Evolutionary conservation across 371 early-diverging fungal genomes (phyloP).

Genomic region (Mucor sp.): DNA sequence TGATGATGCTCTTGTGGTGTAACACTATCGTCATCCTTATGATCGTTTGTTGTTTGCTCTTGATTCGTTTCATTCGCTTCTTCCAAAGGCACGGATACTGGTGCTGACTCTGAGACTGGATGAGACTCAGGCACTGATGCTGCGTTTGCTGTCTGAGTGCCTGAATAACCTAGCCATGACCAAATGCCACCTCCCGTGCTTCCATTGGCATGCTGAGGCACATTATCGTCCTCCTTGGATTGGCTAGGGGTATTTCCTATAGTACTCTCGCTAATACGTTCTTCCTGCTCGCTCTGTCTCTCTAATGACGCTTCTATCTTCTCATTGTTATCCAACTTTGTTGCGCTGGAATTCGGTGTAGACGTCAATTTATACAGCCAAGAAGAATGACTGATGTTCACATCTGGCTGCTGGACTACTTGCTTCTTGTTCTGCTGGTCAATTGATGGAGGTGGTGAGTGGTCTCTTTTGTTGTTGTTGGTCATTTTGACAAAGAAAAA

Average conservation of each 20-base stretch:
- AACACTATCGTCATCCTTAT: not conserved
- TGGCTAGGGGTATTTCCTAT: not conserved
- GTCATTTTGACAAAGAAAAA: not conserved
- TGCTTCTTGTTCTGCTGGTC: not conserved
- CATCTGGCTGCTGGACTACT: not conserved
- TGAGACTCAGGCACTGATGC: not conserved
- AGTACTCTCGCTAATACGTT: not conserved
- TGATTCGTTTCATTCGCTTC: not conserved
- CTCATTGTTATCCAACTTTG: not conserved
- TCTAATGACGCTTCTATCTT: not conserved
- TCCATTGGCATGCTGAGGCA: not conserved
- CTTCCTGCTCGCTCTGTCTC: not conserved
- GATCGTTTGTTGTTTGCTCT: not conserved
- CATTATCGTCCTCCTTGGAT: not conserved
- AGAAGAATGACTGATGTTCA: conserved; percentile 19
- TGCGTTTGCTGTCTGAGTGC: not conserved
- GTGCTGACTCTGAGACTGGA: not conserved
- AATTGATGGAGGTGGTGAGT: not conserved
- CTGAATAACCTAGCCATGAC: conserved; percentile 26
- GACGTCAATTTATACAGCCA: conserved; percentile 14
- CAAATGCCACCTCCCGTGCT: conserved; percentile 8
- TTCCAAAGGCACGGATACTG: not conserved
- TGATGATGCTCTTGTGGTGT: not conserved
- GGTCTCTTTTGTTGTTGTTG: not conserved
- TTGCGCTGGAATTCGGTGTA: not conserved